A percentile compares a stretch with the other conserved stretches of the same genome.
phyloP scores from a whole-genome alignment of 176 grass and related monocot genomes.

The Cymbopogon citratus region DNA sequence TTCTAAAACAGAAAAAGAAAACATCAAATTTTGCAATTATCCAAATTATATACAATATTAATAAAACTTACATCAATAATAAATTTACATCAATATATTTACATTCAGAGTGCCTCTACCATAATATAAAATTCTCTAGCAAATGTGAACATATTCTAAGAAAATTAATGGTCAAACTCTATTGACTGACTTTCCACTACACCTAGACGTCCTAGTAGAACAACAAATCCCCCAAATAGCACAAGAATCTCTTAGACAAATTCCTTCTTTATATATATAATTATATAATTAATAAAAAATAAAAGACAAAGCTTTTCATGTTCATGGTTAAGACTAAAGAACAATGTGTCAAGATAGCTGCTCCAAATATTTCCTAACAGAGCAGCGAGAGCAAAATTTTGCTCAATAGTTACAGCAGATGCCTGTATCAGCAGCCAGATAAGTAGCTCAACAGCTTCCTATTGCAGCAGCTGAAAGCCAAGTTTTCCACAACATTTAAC shows the following conservation, averaged over 20 bases:
- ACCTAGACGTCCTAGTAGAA: too few relatives aligned
- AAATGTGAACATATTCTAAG: not conserved
- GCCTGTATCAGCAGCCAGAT: not conserved
- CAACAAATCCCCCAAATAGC: too few relatives aligned
- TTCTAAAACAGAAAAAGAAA: not conserved
- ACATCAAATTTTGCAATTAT: not conserved
- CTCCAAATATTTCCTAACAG: too few relatives aligned
- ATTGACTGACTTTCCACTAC: too few relatives aligned
- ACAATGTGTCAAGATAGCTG: too few relatives aligned
- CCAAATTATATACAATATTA: not conserved
- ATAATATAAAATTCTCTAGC: not conserved
- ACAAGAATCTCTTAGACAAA: too few relatives aligned
- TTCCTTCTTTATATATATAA: too few relatives aligned
- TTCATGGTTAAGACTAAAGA: too few relatives aligned
- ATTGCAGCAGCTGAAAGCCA: not conserved
- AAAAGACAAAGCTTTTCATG: too few relatives aligned
- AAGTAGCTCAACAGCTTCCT: not conserved
- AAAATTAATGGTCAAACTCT: not conserved
- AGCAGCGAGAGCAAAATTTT: not conserved
- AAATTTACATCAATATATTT: not conserved
- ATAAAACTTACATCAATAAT: too few relatives aligned
- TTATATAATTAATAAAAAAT: too few relatives aligned
- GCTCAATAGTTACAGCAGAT: not conserved
- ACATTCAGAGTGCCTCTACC: not conserved
- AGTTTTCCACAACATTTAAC: not conserved